Conservation (phyloP, 2,329 filamentous ascomycete genomes). For the Zymoseptoria pseudotritici region DNA sequence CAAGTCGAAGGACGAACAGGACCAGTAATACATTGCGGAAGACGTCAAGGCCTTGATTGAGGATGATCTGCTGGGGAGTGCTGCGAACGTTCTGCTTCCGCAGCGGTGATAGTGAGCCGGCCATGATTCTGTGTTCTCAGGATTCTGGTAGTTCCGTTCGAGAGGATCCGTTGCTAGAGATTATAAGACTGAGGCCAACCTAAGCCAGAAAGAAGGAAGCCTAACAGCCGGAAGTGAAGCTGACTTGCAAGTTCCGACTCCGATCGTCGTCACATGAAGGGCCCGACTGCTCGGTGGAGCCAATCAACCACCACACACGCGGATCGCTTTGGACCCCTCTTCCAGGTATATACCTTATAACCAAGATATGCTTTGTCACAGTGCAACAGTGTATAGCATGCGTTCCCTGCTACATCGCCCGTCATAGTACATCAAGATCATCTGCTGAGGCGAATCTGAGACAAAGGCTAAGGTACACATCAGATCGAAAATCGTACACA, state of each 20-base stretch:
- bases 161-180: not conserved
- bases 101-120: constrained; percentile 13
- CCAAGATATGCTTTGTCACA: no score
- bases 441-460: not conserved
- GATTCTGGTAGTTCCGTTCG: not conserved
- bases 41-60: constrained; percentile 22
- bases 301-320: not conserved
- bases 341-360: no score
- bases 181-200: not conserved
- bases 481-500: not conserved
- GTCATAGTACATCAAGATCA: not conserved
- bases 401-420: not conserved
- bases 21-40: constrained; percentile 82
- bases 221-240: not conserved
- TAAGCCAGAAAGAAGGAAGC: not conserved
- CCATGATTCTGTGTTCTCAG: not conserved
- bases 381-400: not conserved
- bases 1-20: constrained; percentile 77
- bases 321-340: not conserved
- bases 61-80: constrained; percentile 18
- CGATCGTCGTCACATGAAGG: not conserved
- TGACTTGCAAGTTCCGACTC: not conserved
- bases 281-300: not conserved
- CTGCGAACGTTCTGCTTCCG: constrained; percentile 17
- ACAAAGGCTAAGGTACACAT: not conserved